These are phyloP conservation scores for Acanthamoeba sp. DNA, from an alignment of 208 protist species.

Conservation along the genomic window DNA sequence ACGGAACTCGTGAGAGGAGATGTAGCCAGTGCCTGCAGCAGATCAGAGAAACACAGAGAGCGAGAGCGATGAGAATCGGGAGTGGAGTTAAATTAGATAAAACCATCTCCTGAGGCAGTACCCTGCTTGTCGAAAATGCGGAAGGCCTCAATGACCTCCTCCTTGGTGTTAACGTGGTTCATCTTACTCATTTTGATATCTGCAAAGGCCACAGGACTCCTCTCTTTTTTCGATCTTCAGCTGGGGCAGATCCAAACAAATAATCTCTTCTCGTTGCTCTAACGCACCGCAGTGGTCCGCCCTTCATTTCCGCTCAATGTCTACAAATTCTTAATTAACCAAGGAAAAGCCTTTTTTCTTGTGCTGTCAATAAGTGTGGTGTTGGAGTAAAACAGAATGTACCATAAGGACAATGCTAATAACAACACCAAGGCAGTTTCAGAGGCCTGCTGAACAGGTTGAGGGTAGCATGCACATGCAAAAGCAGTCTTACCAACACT, in stretches of 20 bases:
- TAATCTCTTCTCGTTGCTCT: neutral
- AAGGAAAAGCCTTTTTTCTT: too few relatives aligned
- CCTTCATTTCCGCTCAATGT: neutral
- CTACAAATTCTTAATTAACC: neutral
- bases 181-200: conserved; percentile 81
- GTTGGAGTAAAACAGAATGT: too few relatives aligned
- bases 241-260: conserved; percentile 6
- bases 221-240: too few relatives aligned
- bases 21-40: conserved; percentile 76
- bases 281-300: neutral
- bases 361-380: neutral
- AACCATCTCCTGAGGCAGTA: neutral
- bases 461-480: too few relatives aligned
- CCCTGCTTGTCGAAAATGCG: conserved; percentile 88
- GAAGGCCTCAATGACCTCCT: conserved; percentile 91
- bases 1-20: conserved; percentile 90
- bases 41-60: neutral
- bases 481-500: too few relatives aligned
- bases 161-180: conserved; percentile 88
- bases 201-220: neutral
- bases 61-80: too few relatives aligned
- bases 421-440: too few relatives aligned
- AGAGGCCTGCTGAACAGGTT: too few relatives aligned
- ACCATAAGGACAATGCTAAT: too few relatives aligned
- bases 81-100: neutral